A percentile compares a stretch with the other conserved stretches of the same genome.
Conservation (phyloP, 805 yeast species). For the Candida succiphila region DNA sequence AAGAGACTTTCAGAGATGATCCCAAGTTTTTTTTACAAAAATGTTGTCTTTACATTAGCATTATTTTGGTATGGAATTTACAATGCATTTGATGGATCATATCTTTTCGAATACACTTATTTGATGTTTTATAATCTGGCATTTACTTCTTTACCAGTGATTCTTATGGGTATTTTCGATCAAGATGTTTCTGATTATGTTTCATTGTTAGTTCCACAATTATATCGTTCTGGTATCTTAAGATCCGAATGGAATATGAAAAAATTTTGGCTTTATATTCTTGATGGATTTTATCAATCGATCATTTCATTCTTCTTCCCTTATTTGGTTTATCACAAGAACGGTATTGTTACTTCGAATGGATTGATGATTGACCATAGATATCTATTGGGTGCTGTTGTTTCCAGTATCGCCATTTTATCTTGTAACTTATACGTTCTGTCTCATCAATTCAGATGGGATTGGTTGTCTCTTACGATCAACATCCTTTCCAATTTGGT, state of each 20-base stretch:
- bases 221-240: conserved; percentile 64
- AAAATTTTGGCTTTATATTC: conserved; percentile 66
- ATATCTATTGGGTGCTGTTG: conserved; percentile 61
- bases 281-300: conserved; percentile 72
- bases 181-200: conserved; percentile 70
- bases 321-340: conserved; percentile 42
- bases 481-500: conserved; percentile 44
- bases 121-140: conserved; percentile 78
- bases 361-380: conserved; percentile 58
- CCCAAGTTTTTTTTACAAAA: conserved; percentile 73
- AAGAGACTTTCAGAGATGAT: conserved; percentile 77
- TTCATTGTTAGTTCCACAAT: conserved; percentile 63
- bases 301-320: conserved; percentile 63
- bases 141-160: conserved; percentile 73
- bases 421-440: conserved; percentile 59
- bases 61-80: conserved; percentile 75
- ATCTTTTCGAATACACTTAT: conserved; percentile 68
- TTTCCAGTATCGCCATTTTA: conserved; percentile 49
- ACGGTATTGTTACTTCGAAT: conserved; percentile 25
- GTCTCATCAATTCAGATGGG: conserved; percentile 70
- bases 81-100: conserved; percentile 70
- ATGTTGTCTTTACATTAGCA: conserved; percentile 64
- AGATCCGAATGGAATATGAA: conserved; percentile 60
- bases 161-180: conserved; percentile 68
- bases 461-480: conserved; percentile 51